Evolutionary conservation across 108 stramenopile species (phyloP), one percentile per base, ranked within the genome.

Genomic region (Cyclotella choctawhatcheeana): DNA sequence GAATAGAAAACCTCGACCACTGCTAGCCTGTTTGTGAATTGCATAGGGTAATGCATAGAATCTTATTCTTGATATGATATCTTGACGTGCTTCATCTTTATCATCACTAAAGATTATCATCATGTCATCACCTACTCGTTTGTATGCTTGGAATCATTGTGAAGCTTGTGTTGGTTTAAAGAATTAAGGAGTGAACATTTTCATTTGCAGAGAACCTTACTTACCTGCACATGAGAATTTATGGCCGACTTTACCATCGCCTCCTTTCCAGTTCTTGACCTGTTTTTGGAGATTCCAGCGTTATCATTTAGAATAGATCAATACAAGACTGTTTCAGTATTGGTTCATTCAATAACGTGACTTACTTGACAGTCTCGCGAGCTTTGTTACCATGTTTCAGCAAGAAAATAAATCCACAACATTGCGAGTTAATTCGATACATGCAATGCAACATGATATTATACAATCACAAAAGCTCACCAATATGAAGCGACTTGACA

Each of bases 31-130:
- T 45, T 69, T 69, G 54, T 84, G 67, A 43, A 94, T 87, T 21
- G 91, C 90, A 63, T 90, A 94, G 3, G 93, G 87, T 56, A 87
- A 88, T 10, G 87, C 89, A 76, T 94, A 94, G 62, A 94, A 86
- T 7, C 93, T 83, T 29, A 92, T 83, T 31, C 87, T 69, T 14
- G 67, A 69, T 69, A 90, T 81, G 4, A 94, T 53, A 52, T 89
- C 86, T 69, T 86, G 81, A 13, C 90, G 77, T 48, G 89, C 88
- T 14, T 56, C 34, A 26, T 79, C 77, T 53, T 87, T 78, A 45
- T 80, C 76, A 34, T 77, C 69, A 25, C 71, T 74, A n/a, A 69
- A 65, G 6, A 74, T 54, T 47, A 85, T 84, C 64, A 56, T 64
- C 81, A 84, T 76, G 21, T 85, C 77, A 14, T 71, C 48, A 12